Conservation (phyloP, 2,329 filamentous ascomycete species). For the Ilyonectria destructans region DNA sequence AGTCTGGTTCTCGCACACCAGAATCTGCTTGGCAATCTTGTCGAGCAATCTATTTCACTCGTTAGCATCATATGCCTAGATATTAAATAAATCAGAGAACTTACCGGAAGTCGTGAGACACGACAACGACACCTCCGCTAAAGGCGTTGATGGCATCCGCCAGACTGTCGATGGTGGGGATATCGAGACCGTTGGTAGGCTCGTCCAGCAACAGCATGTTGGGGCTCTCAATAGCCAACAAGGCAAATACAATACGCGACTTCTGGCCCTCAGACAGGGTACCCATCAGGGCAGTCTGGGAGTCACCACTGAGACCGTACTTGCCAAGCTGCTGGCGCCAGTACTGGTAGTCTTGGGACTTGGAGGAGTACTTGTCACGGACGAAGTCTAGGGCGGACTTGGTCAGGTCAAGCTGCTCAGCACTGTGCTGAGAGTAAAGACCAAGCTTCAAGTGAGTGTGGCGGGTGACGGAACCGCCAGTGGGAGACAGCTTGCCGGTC, state of each 20-base stretch:
- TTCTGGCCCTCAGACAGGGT: slow-evolving; percentile 98
- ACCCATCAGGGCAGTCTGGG: slow-evolving; percentile 97
- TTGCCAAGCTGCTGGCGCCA: slow-evolving; percentile 98
- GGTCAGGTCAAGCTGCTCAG: slow-evolving; percentile 97
- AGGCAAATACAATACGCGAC: slow-evolving; percentile 96
- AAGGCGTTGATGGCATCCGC: slow-evolving; percentile 98
- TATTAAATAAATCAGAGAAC: slow-evolving; percentile 48
- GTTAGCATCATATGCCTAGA: slow-evolving; percentile 34
- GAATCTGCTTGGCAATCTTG: slow-evolving; percentile 99
- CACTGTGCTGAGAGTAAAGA: slow-evolving; percentile 98
- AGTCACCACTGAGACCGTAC: slow-evolving; percentile 93
- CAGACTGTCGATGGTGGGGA: slow-evolving; percentile 97
- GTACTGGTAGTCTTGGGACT: slow-evolving; percentile 98
- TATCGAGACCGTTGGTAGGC: slow-evolving; percentile 99
- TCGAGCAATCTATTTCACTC: slow-evolving; percentile 82
- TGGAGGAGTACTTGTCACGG: slow-evolving; percentile 90
- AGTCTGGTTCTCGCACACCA: slow-evolving; percentile 99
- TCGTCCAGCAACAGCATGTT: slow-evolving; percentile 99
- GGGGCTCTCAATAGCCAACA: slow-evolving; percentile 93
- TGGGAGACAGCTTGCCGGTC: slow-evolving; percentile 94
- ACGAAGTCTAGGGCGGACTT: slow-evolving; percentile 99
- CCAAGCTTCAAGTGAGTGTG: slow-evolving; percentile 99
- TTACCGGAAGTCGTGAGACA: slow-evolving; percentile 99
- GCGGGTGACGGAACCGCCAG: slow-evolving; percentile 84
- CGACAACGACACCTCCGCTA: slow-evolving; percentile 96